Evolutionary conservation across 768 basidiomycete species (phyloP), one percentile per base, ranked within the genome.

Genomic region (Boletales sp.): DNA sequence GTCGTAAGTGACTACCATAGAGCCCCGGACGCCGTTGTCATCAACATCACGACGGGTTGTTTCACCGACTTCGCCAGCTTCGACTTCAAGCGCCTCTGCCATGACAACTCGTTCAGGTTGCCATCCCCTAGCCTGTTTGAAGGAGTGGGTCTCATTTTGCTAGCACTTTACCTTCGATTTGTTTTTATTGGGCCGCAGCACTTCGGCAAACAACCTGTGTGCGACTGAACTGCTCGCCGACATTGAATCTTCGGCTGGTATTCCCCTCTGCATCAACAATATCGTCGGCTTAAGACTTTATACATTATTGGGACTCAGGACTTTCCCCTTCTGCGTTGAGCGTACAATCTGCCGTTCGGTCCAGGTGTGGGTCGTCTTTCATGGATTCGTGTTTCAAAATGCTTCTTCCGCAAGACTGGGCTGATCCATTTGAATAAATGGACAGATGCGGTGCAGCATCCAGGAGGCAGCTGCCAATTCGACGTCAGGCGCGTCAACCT

Each of bases 51-150:
- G 0, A 56, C 62, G 5, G 80, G 80, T 27, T 85, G 83, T 63
- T 55, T 70, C 14, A 55, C 60, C 29, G 77, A 79, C 29, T 61
- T 79, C 5, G 35, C 54, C 12, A 55, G 56, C 31, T 11, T 63
- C 32, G 69, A 67, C 17, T 32, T 70, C 30, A 2, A 44, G 1
- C 52, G 43, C 61, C 18, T 24, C 63, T 4, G 43, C 74, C 18
- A 71, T 71, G 3, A 35, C 70, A 4, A 36, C 71, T 27, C 17
- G 75, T 86, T 17, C 72, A 87, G 59, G 56, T 60, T 39, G 74
- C 63, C 30, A 90, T 86, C 63, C 83, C 86, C 2, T 83, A 8
- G 62, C 69, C 10, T 91, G 88, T 63, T 67, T 89, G 58, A 75
- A 82, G 50, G 77, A 87, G 87, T 89, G 60, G 53, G 83, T 75